Evolutionary conservation across 352 stramenopile genomes (phyloP), one percentile per base, ranked within the genome.

Genomic region (Peronospora tabacina): DNA sequence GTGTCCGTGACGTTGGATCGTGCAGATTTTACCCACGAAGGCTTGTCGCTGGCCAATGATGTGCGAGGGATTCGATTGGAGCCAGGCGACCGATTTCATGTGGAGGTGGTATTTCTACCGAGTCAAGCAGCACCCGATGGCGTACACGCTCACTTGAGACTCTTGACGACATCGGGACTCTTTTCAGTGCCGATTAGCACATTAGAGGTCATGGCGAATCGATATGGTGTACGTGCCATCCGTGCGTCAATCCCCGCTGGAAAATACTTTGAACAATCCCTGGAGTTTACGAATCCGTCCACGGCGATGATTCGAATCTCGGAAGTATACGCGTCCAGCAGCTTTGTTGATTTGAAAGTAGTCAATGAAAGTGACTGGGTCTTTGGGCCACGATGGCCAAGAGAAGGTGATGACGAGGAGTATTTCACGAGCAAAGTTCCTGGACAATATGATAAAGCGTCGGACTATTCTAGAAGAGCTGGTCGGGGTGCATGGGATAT

Each of bases 241-340:
- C 49, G 46, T 12, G 44, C 61, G 1, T 66, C 69, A 3, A 26
- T 82, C n/a, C 68, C 72, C 7, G 16, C 52, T 15, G 70, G 61
- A n/a, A 51, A 54, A 0, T 48, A 43, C 16, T 71, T 71, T 28
- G 53, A 62, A 19, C 41, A 72, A 19, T 52, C 54, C n/a, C 43
- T 87, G 34, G 17, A 49, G 7, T 52, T 87, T 49, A 35, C 47
- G 12, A 87, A 87, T 46, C 63, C 75, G 13, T 54, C 44, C n/a
- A 20, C 74, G 15, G 16, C 62, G 12, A 48, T 58, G 6, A 46
- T 87, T 37, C 69, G 64, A 24, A 55, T 87, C 16, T 63, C 65
- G 0, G 72, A 87, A 29, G 47, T 80, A 9, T 85, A 69, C 16
- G 54, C 66, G 11, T 38, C 68, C 9, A 65, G 85, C 35, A 52